Percentiles rank a stretch among this genome's conserved stretches.
These are phyloP conservation scores for Pyrrhoderma noxium DNA, from an alignment of 1,284 basidiomycete species.

Conservation along the genomic window DNA sequence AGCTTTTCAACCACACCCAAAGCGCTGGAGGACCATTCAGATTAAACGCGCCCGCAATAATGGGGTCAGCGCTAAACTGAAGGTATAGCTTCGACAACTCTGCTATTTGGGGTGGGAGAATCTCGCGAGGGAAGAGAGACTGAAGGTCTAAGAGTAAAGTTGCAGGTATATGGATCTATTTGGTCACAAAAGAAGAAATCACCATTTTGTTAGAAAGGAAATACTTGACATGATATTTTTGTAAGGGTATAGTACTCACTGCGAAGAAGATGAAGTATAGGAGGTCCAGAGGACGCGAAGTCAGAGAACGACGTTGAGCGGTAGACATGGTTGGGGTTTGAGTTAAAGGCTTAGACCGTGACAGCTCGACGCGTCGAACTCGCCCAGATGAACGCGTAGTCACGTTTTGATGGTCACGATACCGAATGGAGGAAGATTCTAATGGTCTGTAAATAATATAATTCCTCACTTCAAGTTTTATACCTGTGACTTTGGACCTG, in stretches of 20 bases:
- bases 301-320: constrained; percentile 2
- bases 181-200: neutral
- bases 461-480: too few species aligned
- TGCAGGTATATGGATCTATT: constrained; percentile 54
- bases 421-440: too few species aligned
- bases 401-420: too few species aligned
- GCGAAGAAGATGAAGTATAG: constrained; percentile 59
- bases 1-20: constrained; percentile 61
- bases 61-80: constrained; percentile 50
- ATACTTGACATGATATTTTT: too few species aligned
- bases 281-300: constrained; percentile 49
- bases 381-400: too few species aligned
- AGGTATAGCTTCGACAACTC: constrained; percentile 42
- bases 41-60: constrained; percentile 49
- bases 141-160: constrained; percentile 66
- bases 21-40: constrained; percentile 32
- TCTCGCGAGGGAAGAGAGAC: constrained; percentile 47
- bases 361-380: too few species aligned
- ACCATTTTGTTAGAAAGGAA: too few species aligned
- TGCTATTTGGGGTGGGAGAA: constrained; percentile 41
- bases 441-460: too few species aligned
- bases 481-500: too few species aligned
- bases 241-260: constrained; percentile 30
- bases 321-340: neutral
- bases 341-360: neutral